A percentile compares a stretch with the other conserved stretches of the same genome.
Evolutionary conservation across 2,329 filamentous ascomycete genomes (phyloP).

Genomic region (Penicillium sp.): DNA sequence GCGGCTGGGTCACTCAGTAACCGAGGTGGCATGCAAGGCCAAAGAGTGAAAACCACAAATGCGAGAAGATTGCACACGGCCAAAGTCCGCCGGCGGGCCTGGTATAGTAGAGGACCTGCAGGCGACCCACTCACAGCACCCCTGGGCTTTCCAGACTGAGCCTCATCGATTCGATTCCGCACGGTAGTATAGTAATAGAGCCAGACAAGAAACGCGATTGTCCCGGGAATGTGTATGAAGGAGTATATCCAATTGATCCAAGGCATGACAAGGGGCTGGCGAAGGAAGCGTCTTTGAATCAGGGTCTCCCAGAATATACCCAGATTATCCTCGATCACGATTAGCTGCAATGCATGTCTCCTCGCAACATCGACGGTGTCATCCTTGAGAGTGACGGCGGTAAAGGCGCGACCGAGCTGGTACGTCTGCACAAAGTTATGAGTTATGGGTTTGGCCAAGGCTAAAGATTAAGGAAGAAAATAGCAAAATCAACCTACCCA

Average conservation of each 20-base stretch:
- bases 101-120: conserved; percentile 54
- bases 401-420: conserved; percentile 71
- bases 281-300: conserved; percentile 60
- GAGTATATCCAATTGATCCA: conserved; percentile 74
- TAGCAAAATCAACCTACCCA: conserved; percentile 58
- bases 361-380: conserved; percentile 68
- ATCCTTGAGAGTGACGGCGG: conserved; percentile 66
- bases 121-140: conserved; percentile 42
- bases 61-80: conserved; percentile 60
- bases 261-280: conserved; percentile 58
- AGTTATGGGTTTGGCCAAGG: conserved; percentile 2
- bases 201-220: conserved; percentile 66
- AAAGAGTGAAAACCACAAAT: conserved; percentile 59
- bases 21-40: conserved; percentile 62
- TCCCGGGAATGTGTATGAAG: conserved; percentile 76
- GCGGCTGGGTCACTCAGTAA: conserved; percentile 56
- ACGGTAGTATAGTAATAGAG: conserved; percentile 71
- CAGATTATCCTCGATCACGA: conserved; percentile 64
- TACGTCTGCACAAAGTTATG: conserved; percentile 58
- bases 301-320: conserved; percentile 65
- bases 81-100: conserved; percentile 57
- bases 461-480: not conserved
- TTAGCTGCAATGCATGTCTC: conserved; percentile 65
- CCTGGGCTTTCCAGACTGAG: conserved; percentile 40
- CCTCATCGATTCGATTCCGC: conserved; percentile 50